Percentiles rank a stretch among this genome's conserved stretches.
These are phyloP conservation scores for Nicotiana otophora DNA, from an alignment of 257 asterid species.

Conservation along the genomic window DNA sequence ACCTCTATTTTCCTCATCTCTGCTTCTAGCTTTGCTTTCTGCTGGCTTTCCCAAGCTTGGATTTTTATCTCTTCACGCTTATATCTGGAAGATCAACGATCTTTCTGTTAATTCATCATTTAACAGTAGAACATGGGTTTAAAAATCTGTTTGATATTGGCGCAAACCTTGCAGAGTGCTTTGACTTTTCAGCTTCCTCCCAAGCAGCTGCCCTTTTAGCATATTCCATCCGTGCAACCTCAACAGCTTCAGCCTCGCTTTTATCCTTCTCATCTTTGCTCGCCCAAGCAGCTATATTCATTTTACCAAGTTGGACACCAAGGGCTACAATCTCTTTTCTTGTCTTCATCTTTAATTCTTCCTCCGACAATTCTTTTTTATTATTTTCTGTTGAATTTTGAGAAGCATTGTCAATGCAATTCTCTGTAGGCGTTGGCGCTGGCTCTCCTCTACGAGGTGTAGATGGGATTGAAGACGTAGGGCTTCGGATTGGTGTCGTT, in stretches of 20 bases:
- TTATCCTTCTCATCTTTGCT: conserved; percentile 75
- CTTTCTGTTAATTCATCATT: background rate
- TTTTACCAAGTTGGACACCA: conserved; percentile 91
- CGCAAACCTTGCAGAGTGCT: conserved; percentile 75
- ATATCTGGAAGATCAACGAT: conserved; percentile 38
- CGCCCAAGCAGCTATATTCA: conserved; percentile 99
- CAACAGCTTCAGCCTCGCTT: conserved; percentile 29
- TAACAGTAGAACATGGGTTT: background rate
- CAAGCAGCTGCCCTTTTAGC: conserved; percentile 86
- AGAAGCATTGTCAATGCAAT: conserved; percentile 16
- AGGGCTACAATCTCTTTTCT: conserved; percentile 88
- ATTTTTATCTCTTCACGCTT: conserved; percentile 84
- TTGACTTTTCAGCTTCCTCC: conserved; percentile 89
- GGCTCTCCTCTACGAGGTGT: conserved; percentile 84
- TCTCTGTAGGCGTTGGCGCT: conserved; percentile 53
- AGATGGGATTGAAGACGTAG: conserved; percentile 82
- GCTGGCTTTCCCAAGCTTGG: conserved; percentile 97
- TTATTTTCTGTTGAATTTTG: conserved; percentile 28
- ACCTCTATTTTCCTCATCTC: conserved; percentile 98
- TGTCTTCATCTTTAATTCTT: conserved; percentile 72
- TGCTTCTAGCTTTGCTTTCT: conserved; percentile 86
- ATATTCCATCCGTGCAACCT: conserved; percentile 56
- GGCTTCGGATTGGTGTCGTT: conserved; percentile 88
- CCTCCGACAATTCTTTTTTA: conserved; percentile 62
- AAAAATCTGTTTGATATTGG: background rate